phyloP scores from a whole-genome alignment of 345 rosid genomes.

The Eucalyptus rudis region DNA sequence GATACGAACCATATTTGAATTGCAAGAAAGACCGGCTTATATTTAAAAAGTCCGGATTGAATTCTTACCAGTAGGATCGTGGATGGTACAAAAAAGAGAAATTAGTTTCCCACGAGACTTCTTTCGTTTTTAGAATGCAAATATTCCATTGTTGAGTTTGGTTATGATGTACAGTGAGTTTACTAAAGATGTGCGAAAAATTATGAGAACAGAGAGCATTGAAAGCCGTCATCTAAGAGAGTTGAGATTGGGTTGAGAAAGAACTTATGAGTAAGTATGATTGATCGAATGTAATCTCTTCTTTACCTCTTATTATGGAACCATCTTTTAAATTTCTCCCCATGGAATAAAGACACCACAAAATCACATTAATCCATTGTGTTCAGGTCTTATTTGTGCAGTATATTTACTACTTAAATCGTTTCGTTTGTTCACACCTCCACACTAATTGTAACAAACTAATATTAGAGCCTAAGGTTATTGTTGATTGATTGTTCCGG shows the following conservation, averaged over 20 bases:
- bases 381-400: not conserved
- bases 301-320: not conserved
- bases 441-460: rapidly evolving
- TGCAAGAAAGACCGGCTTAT: not conserved
- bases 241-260: not conserved
- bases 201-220: not conserved
- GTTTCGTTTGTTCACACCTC: rapidly evolving
- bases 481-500: not conserved
- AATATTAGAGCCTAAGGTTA: not conserved
- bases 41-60: not conserved
- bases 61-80: not conserved
- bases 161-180: not conserved
- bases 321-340: not conserved
- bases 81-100: not conserved
- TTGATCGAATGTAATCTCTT: not conserved
- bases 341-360: not conserved
- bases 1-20: not conserved
- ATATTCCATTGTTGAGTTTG: not conserved
- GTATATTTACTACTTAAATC: not conserved
- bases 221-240: not conserved
- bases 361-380: not conserved
- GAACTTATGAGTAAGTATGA: not conserved
- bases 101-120: not conserved
- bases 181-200: not conserved
- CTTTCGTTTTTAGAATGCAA: not conserved